Evolutionary conservation across 2,329 filamentous ascomycete genomes (phyloP), one percentile per base, ranked within the genome.

Genomic region (Aspergillus phoenicis): DNA sequence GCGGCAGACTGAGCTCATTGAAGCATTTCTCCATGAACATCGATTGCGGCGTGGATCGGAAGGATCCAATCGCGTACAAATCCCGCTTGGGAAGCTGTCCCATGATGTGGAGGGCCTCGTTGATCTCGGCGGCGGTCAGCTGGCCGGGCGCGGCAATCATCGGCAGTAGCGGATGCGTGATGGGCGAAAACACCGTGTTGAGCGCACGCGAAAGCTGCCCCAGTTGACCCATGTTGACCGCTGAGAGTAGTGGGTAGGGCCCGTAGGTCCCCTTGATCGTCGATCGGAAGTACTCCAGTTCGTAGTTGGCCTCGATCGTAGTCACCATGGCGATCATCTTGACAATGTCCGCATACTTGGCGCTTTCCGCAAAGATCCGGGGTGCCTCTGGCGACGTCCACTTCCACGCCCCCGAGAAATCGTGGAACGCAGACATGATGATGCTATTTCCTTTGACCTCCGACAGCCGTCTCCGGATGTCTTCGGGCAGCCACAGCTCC

Each of bases 391-490:
- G 78, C 0, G 90, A 91, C 0, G 89, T 89, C 91, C 91, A 96
- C 70, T 89, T 91, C 82, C 94, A 94, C 0, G 82, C 88, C 1
- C 91, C 90, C 0, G 91, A 93, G 71, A 94, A 94, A 78, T 95
- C 91, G 74, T 96, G 92, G 70, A 94, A 95, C 11, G 92, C 91
- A n/a, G 91, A 94, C 81, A 96, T 93, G 75, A 96, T 92, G 66
- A 89, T 89, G 70, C 89, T 94, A 76, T 87, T 90, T 2, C 91
- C 91, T 66, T 89, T 89, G 57, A 85, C 83, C 66, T 89, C 85
- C 57, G 87, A 89, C 8, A 96, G 77, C 62, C 81, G 83, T 64
- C 82, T 82, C 64, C 91, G 83, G 59, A 96, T 91, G 6, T 85
- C 81, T 72, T 93, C 91, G 1, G 91, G 91, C 39, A 96, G 83